These are phyloP conservation scores for Hyaloscypha bicolor DNA, from an alignment of 495 filamentous ascomycete genomes.

Conservation along the genomic window DNA sequence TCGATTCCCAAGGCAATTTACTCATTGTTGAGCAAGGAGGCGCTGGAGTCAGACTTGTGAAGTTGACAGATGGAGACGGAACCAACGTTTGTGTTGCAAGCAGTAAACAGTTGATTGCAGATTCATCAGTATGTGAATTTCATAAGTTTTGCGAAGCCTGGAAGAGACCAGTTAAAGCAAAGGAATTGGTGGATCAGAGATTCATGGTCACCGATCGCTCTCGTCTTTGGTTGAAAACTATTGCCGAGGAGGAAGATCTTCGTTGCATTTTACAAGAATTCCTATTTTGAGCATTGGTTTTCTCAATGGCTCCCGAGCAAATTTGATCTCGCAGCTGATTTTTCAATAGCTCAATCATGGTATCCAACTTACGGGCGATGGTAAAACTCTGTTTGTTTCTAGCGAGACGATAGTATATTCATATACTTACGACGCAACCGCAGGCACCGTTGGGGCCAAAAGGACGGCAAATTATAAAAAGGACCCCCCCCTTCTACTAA, in stretches of 20 bases:
- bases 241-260: too few species aligned
- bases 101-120: constrained; percentile 40
- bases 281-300: too few species aligned
- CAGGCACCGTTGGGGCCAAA: constrained; percentile 41
- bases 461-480: too few species aligned
- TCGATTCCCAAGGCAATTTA: constrained; percentile 61
- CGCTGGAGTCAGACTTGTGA: constrained; percentile 54
- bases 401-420: constrained; percentile 52
- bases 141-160: too few species aligned
- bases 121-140: constrained; percentile 15
- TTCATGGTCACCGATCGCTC: too few species aligned
- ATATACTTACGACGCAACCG: constrained; percentile 59
- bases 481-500: too few species aligned
- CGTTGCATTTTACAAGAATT: too few species aligned
- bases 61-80: constrained; percentile 49
- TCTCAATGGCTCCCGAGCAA: too few species aligned
- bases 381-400: constrained; percentile 65
- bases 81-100: constrained; percentile 48
- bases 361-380: constrained; percentile 62
- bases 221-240: too few species aligned
- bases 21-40: constrained; percentile 58
- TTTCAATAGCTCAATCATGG: constrained; percentile 62
- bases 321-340: not conserved
- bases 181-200: too few species aligned
- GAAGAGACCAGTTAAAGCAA: too few species aligned